Percentiles rank a stretch among this genome's conserved stretches.
phyloP scores from a whole-genome alignment of 805 yeast species.

The Candida dendrica region DNA sequence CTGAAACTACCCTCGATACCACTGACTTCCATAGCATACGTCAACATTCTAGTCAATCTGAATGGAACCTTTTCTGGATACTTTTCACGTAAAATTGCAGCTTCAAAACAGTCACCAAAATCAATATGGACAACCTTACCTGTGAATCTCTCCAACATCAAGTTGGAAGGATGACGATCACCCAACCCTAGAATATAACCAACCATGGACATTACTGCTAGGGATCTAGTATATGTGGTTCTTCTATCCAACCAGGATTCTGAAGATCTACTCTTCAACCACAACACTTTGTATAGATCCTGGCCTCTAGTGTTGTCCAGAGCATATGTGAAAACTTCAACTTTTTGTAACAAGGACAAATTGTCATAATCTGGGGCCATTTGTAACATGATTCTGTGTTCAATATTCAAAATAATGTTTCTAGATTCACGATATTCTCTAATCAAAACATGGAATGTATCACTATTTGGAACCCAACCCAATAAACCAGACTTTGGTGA shows the following conservation, averaged over 20 bases:
- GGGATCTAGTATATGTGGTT: constrained; percentile 89
- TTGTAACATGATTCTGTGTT: constrained; percentile 91
- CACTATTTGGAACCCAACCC: constrained; percentile 97
- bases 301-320: constrained; percentile 94
- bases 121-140: constrained; percentile 97
- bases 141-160: constrained; percentile 89
- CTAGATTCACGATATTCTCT: constrained; percentile 89
- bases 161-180: constrained; percentile 94
- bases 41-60: constrained; percentile 91
- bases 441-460: constrained; percentile 89
- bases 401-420: constrained; percentile 83
- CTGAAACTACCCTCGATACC: constrained; percentile 97
- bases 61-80: constrained; percentile 98
- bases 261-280: constrained; percentile 93
- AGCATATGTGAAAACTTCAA: constrained; percentile 95
- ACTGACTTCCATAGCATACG: constrained; percentile 97
- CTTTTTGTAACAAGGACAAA: constrained; percentile 81
- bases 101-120: constrained; percentile 98
- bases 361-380: constrained; percentile 96
- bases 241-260: constrained; percentile 98
- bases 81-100: constrained; percentile 92
- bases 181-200: constrained; percentile 96
- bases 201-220: constrained; percentile 98
- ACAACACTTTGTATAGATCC: constrained; percentile 87
- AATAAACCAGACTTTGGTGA: constrained; percentile 95